These are phyloP conservation scores for Candida michaelii DNA, from an alignment of 805 yeast genomes.

Conservation along the genomic window DNA sequence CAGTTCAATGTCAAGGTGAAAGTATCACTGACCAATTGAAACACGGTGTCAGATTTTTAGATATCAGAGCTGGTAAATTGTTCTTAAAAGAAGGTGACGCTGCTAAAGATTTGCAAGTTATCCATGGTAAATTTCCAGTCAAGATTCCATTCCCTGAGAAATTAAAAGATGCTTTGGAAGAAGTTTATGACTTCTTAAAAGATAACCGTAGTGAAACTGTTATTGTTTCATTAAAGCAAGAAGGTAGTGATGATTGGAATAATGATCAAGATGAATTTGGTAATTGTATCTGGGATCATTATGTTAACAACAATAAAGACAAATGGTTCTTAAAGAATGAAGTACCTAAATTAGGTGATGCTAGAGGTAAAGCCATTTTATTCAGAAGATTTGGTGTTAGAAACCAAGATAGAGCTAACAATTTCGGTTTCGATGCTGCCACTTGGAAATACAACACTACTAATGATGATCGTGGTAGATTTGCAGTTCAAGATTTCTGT, in stretches of 20 bases:
- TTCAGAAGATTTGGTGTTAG: constrained; percentile 72
- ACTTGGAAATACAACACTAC: constrained; percentile 66
- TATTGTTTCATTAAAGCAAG: constrained; percentile 69
- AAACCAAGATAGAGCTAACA: constrained; percentile 38
- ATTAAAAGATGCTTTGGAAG: constrained; percentile 52
- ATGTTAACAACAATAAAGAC: constrained; percentile 48
- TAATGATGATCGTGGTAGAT: constrained; percentile 60
- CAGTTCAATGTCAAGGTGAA: constrained; percentile 74
- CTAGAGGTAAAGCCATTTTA: constrained; percentile 64
- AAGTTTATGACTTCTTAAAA: constrained; percentile 57
- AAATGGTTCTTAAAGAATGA: constrained; percentile 59
- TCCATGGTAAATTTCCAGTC: constrained; percentile 78
- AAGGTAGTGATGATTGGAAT: constrained; percentile 68
- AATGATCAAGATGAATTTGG: constrained; percentile 64
- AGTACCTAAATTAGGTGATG: constrained; percentile 60
- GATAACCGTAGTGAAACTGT: constrained; percentile 58
- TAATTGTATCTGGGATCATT: constrained; percentile 57
- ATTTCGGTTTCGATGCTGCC: constrained; percentile 67
- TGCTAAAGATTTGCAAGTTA: constrained; percentile 58
- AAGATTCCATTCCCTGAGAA: constrained; percentile 55
- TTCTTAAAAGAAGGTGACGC: constrained; percentile 51
- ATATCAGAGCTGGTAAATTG: constrained; percentile 61
- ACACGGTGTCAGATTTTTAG: constrained; percentile 76
- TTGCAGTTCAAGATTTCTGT: constrained; percentile 74
- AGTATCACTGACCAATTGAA: constrained; percentile 60